Evolutionary conservation across 225 moss, liverwort and hornwort genomes (phyloP), one percentile per base, ranked within the genome.

Genomic region (Pleurozium schreberi): DNA sequence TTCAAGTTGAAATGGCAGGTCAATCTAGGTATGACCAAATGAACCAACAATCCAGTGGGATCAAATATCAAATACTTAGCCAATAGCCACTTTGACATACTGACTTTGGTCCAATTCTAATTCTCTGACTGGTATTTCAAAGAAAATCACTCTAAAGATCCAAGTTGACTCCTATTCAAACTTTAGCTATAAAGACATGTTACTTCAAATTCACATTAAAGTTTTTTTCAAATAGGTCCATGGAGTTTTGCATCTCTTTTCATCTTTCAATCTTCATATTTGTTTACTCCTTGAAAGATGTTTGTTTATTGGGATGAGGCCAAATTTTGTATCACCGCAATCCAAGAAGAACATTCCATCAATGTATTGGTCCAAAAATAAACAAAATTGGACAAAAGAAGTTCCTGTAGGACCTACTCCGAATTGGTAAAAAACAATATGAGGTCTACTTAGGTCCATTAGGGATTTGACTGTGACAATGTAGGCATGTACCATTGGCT

Each of bases 401-500:
- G 9, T 38, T 53, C 2, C 5, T 0, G 13, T 5, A 22, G 9
- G 10, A 22, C 9, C 5, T 36, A 34, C 6, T 36, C 36, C 36
- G 38, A 77, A 13, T 14, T 53, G 6, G 6, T 53, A 36, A 16
- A 25, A 34, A 25, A n/a, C n/a, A 77, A 23, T 5, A 77, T 25
- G 10, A 77, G 9, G 76, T 23, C 15, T 53, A 15, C 25, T 16
- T 77, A 53, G 23, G 14, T 38, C 38, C 23, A 36, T 6, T 6
- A 22, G 5, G 4, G 2, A 3, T 23, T 77, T 38, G 26, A 38
- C 16, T 57, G 57, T 55, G 17, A 57, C 57, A 5, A 23, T n/a
- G 17, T 55, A n/a, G 10, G n/a, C n/a, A n/a, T n/a, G n/a, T n/a
- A n/a, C n/a, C 3, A 17, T 0, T 38, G 0, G 0, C 57, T 57